Evolutionary conservation across 345 rosid species (phyloP).

Genomic region (Mercurialis annua): DNA sequence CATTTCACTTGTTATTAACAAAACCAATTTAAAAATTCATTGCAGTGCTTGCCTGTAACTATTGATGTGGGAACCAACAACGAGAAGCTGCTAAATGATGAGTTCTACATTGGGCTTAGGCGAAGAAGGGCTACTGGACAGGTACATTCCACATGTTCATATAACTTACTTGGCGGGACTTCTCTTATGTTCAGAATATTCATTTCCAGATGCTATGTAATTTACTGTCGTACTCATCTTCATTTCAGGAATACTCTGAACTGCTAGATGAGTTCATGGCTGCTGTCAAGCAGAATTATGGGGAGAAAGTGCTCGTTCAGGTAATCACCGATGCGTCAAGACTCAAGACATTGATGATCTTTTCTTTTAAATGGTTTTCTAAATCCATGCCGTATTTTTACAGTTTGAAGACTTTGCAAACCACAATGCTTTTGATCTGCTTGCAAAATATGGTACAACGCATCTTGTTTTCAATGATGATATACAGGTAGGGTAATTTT

Average conservation of each 20-base stretch:
- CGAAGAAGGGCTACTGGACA: conserved; percentile 94
- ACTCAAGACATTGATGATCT: not conserved
- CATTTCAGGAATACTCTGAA: conserved; percentile 78
- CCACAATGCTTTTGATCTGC: conserved; percentile 92
- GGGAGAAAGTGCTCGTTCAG: conserved; percentile 94
- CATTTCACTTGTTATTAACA: not conserved
- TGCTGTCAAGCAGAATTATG: conserved; percentile 89
- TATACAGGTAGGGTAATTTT: conserved; percentile 66
- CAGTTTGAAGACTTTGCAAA: conserved; percentile 99
- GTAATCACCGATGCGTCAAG: conserved; percentile 39
- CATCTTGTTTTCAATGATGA: conserved; percentile 98
- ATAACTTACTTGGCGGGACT: conserved; percentile 9
- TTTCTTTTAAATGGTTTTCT: not conserved
- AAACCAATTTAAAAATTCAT: not conserved
- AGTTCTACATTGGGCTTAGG: conserved; percentile 92
- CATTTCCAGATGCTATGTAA: not conserved
- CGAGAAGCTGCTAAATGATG: conserved; percentile 78
- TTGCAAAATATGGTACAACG: conserved; percentile 80
- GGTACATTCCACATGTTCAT: conserved; percentile 32
- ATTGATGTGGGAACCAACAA: conserved; percentile 99
- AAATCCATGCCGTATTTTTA: conserved; percentile 13
- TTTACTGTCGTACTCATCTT: conserved; percentile 22
- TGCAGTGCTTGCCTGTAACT: conserved; percentile 93
- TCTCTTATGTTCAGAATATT: conserved; percentile 12
- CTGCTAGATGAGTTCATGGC: conserved; percentile 91